These are phyloP conservation scores for Brassica napus DNA, from an alignment of 345 rosid genomes.

Conservation along the genomic window Da-Ae NC_063445.1:6685001-6685500, in stretches of 20 bases:
- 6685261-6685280: not conserved
- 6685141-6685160: conserved; percentile 41
- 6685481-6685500: conserved; percentile 30
- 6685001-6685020: not conserved
- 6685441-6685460: conserved; percentile 17
- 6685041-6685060: conserved; percentile 41
- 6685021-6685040: not conserved
- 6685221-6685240: conserved; percentile 12
- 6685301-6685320: not conserved
- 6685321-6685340: not conserved
- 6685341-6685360: not conserved
- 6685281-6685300: not conserved
- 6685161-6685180: conserved; percentile 42
- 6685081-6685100: conserved; percentile 41
- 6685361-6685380: not conserved
- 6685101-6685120: conserved; percentile 44
- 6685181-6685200: conserved; percentile 18
- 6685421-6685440: not conserved
- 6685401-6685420: not conserved
- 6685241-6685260: not conserved
- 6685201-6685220: conserved; percentile 28
- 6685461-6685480: conserved; percentile 3
- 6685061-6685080: conserved; percentile 31
- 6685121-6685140: conserved; percentile 41
- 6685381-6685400: not conserved